These are phyloP conservation scores for Aspergillus intermedius DNA, from an alignment of 2,329 filamentous ascomycete species.

Conservation along the genomic window DNA sequence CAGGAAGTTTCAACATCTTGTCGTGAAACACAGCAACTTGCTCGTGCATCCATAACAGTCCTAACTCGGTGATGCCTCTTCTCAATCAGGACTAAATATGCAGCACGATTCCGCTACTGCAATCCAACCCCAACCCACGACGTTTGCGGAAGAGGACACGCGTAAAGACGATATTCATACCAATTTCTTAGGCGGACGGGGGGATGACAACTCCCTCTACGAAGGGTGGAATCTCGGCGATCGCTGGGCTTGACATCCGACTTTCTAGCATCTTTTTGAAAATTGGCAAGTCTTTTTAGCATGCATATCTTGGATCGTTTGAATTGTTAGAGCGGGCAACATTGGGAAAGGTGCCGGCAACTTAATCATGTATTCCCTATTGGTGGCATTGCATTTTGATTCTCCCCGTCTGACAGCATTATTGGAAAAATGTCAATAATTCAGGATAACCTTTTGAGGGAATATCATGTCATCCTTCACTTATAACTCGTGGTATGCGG, in stretches of 20 bases:
- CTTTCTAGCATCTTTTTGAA: background rate
- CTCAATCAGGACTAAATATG: background rate
- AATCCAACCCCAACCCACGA: background rate
- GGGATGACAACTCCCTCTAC: slow-evolving; percentile 7
- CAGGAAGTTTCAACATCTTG: slow-evolving; percentile 8
- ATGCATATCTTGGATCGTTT: background rate
- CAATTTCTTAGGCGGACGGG: background rate
- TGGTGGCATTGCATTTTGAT: background rate
- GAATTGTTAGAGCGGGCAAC: background rate
- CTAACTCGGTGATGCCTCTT: background rate
- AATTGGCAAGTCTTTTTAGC: background rate
- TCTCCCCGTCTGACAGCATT: background rate
- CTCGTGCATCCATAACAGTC: background rate
- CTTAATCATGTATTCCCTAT: background rate
- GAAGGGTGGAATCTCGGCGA: slow-evolving; percentile 13
- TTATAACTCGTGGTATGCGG: background rate
- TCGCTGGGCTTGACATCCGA: slow-evolving; percentile 13
- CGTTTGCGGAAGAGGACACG: background rate
- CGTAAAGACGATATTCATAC: background rate
- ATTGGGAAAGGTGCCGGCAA: background rate
- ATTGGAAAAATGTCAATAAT: background rate
- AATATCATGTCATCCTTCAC: background rate
- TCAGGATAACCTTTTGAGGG: background rate
- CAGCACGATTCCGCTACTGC: slow-evolving; percentile 1
- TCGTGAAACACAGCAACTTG: background rate